These are phyloP conservation scores for Trichoderma oligosporum DNA, from an alignment of 2,329 filamentous ascomycete species.

Conservation along the genomic window DNA sequence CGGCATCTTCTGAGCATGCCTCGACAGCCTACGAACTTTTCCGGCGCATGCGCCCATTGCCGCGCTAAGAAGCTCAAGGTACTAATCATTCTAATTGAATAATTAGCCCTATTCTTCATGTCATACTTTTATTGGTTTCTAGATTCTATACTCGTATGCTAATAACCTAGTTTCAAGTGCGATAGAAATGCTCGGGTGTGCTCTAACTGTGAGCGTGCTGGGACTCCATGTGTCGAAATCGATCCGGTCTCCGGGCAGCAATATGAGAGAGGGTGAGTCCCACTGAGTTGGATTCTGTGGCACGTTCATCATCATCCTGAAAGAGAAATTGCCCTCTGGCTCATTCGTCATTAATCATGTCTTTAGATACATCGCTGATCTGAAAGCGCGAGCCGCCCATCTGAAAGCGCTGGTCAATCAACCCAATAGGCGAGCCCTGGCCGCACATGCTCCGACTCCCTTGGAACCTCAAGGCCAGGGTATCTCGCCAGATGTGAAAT, in stretches of 20 bases:
- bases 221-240: conserved; percentile 8
- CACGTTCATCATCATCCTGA: neutral
- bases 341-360: neutral
- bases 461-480: neutral
- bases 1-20: conserved; percentile 5
- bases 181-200: conserved; percentile 15
- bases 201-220: conserved; percentile 11
- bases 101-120: neutral
- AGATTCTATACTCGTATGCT: neutral
- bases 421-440: neutral
- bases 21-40: conserved; percentile 14
- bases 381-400: conserved; percentile 9
- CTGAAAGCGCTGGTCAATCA: conserved; percentile 1
- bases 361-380: conserved; percentile 15
- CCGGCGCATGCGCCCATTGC: conserved; percentile 14
- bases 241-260: conserved; percentile 14
- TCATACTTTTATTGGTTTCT: neutral
- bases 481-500: neutral
- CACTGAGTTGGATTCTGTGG: neutral
- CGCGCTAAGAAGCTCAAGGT: conserved; percentile 16
- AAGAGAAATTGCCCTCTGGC: too few species aligned
- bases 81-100: too few species aligned
- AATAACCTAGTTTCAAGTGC: neutral
- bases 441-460: neutral
- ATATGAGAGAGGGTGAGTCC: conserved; percentile 16